Conservation (phyloP, 352 stramenopile genomes). For the Globisporangium cylindrosporum region DNA sequence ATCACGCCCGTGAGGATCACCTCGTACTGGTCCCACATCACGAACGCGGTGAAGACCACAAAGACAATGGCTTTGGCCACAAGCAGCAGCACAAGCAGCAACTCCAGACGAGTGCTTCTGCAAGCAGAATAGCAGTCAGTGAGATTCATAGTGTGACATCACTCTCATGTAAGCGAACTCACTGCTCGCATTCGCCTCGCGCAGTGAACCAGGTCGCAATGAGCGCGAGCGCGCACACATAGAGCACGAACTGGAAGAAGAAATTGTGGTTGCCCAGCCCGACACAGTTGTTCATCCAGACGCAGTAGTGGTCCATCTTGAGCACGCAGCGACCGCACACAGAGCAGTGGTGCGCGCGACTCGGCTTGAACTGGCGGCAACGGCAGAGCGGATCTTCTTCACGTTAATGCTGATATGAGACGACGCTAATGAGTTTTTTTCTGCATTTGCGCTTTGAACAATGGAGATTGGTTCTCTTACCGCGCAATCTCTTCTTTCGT, state of each 20-base stretch:
- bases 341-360: slow-evolving; percentile 94
- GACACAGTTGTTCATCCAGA: slow-evolving; percentile 99
- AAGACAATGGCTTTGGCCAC: slow-evolving; percentile 93
- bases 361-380: slow-evolving; percentile 94
- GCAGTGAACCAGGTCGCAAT: slow-evolving; percentile 69
- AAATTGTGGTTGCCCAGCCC: slow-evolving; percentile 99
- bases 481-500: slow-evolving; percentile 70
- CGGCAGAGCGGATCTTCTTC: slow-evolving; percentile 80
- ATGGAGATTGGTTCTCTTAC: slow-evolving; percentile 20
- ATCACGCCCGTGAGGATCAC: slow-evolving; percentile 94
- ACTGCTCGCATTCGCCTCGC: neutral
- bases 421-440: too few relatives aligned
- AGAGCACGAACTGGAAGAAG: slow-evolving; percentile 86
- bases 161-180: neutral
- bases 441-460: neutral
- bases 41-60: slow-evolving; percentile 97
- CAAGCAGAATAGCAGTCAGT: neutral
- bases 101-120: neutral
- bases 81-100: slow-evolving; percentile 46
- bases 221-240: slow-evolving; percentile 92
- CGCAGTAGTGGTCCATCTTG: slow-evolving; percentile 99
- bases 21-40: slow-evolving; percentile 97
- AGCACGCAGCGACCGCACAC: slow-evolving; percentile 95
- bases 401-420: slow-evolving; percentile 52
- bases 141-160: too few relatives aligned